phyloP scores from a whole-genome alignment of 306 rosid genomes.

The Malus orientalis region DNA sequence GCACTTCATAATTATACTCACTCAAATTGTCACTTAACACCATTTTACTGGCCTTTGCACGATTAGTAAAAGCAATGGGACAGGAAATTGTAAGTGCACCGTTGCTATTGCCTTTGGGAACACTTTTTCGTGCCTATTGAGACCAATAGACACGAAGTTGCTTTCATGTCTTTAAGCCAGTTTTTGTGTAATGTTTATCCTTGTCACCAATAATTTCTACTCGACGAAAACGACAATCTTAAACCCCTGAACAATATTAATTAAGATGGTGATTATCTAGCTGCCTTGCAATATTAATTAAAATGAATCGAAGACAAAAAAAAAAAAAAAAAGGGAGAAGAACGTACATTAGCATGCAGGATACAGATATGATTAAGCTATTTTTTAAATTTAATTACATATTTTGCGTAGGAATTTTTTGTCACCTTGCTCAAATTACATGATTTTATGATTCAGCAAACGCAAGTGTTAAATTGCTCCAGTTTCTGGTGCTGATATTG shows the following conservation, averaged over 20 bases:
- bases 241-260: background rate
- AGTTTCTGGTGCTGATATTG: background rate
- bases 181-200: background rate
- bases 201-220: background rate
- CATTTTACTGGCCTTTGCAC: too few species aligned
- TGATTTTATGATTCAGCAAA: background rate
- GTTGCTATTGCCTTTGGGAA: too few species aligned
- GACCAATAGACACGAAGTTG: too few species aligned
- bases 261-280: background rate
- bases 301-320: background rate
- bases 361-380: background rate
- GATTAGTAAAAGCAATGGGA: too few species aligned
- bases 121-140: too few species aligned
- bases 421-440: background rate
- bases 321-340: background rate
- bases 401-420: background rate
- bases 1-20: too few species aligned
- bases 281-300: background rate
- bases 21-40: too few species aligned
- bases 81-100: too few species aligned
- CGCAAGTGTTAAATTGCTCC: background rate
- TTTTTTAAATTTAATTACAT: background rate
- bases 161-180: too few species aligned
- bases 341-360: background rate
- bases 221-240: background rate